Evolutionary conservation across 164 flowering plant genomes (phyloP), one percentile per base, ranked within the genome.

Genomic region (Euptelea pleiosperma): DNA sequence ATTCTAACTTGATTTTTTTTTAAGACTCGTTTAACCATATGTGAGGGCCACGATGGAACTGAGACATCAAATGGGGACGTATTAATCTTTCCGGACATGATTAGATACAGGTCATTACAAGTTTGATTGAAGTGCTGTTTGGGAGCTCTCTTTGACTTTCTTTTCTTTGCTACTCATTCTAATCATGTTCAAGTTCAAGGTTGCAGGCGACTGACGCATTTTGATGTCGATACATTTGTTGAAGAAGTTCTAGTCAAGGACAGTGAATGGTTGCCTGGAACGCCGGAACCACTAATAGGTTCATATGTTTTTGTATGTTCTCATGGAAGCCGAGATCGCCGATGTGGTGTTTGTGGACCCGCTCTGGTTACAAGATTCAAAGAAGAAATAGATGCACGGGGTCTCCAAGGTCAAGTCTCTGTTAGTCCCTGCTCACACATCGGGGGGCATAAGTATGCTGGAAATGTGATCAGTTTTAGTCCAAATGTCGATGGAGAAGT

Each of bases 311-410:
- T 92, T 75, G 87, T 92, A 15, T 92, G 98, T 69, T 84, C 77
- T 67, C 98, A 92, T 80, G 96, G 85, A 31, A 74, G 89, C 25
- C 73, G 93, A 47, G 96, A 89, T 75, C 83, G 85, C 16, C 86
- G 98, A n/a, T 89, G 95, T 77, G 98, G 96, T 61, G 78, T 78
- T 52, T 92, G 95, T 77, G 98, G 98, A 57, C 98, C 98, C 59
- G 68, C 83, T 49, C 47, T 92, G 25, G 64, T 92, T 54, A 52
- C 71, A 69, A 84, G 81, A 69, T 87, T 92, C 66, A 81, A 58
- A 60, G 91, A 85, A 51, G 96, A 83, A 75, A 84, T 92, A 58
- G 89, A 85, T 60, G 62, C 41, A 2, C 80, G 43, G 61, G 77
- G 91, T 64, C 81, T 89, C 60, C 83, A 74, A 46, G 75, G 83